phyloP scores from a whole-genome alignment of 208 protist genomes.

The Lotmaria passim region DNA sequence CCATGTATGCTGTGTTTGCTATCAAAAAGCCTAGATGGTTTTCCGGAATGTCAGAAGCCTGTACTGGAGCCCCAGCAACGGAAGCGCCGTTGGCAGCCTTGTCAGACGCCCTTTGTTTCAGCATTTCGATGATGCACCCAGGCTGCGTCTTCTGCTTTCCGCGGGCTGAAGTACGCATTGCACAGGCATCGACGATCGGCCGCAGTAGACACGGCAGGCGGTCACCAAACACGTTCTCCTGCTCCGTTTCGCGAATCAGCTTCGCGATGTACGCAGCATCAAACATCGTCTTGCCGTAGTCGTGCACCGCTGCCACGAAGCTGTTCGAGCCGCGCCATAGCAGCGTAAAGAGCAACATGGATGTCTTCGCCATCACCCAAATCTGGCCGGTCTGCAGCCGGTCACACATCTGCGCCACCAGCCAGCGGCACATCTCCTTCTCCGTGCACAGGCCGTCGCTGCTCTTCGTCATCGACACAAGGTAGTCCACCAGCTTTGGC shows the following conservation, averaged over 20 bases:
- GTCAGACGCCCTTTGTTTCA: background rate
- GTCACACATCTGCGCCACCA: conserved; percentile 46
- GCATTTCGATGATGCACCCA: no score
- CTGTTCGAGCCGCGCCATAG: conserved; percentile 37
- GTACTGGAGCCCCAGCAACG: no score
- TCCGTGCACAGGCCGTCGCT: conserved; percentile 34
- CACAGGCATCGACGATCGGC: background rate
- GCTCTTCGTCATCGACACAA: conserved; percentile 28
- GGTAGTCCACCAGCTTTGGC: conserved; percentile 27
- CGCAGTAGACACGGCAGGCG: conserved; percentile 27
- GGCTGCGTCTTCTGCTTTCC: no score
- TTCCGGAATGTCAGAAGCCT: background rate
- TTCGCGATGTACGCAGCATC: conserved; percentile 10
- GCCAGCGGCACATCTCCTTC: conserved; percentile 40
- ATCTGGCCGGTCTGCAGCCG: conserved; percentile 40
- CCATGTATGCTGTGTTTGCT: conserved; percentile 28
- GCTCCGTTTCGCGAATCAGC: conserved; percentile 22
- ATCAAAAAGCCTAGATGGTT: conserved; percentile 10
- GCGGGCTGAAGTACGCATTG: no score
- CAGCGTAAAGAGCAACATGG: conserved; percentile 24
- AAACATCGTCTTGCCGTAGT: conserved; percentile 19
- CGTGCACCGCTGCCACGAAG: conserved; percentile 25
- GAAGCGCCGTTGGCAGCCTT: no score
- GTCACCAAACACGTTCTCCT: conserved; percentile 37
- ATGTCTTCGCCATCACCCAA: conserved; percentile 45